These are phyloP conservation scores for Mycoemilia scoparia DNA, from an alignment of 192 early-diverging fungal genomes.

Conservation along the genomic window DNA sequence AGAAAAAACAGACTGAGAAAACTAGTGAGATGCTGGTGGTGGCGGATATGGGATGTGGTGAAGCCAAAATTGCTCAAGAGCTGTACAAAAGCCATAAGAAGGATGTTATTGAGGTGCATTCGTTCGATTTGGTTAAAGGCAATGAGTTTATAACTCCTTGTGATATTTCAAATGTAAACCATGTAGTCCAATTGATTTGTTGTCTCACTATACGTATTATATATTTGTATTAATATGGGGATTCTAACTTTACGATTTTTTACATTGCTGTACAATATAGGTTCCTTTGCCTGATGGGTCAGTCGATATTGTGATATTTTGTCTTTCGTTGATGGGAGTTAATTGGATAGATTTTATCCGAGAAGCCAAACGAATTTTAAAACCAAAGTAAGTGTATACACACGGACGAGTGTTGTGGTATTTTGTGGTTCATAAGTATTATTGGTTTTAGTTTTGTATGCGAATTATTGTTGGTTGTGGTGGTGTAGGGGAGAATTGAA, in stretches of 20 bases:
- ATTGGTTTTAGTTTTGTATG: neutral
- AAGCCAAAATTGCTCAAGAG: slow-evolving; percentile 64
- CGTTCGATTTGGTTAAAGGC: slow-evolving; percentile 75
- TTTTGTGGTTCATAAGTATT: neutral
- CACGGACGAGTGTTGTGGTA: neutral
- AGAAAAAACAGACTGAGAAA: no score
- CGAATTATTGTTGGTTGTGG: no score
- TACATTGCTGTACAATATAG: slow-evolving; percentile 3
- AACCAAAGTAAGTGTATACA: slow-evolving; percentile 29
- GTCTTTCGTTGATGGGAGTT: slow-evolving; percentile 89
- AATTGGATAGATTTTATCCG: slow-evolving; percentile 81
- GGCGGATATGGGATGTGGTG: slow-evolving; percentile 93
- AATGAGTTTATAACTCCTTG: slow-evolving; percentile 70
- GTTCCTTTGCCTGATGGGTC: slow-evolving; percentile 45
- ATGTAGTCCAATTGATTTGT: slow-evolving; percentile 5
- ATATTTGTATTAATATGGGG: no score
- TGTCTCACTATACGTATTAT: neutral
- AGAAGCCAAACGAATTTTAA: slow-evolving; percentile 75
- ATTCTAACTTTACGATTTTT: no score
- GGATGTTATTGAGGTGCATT: no score
- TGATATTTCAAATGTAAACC: slow-evolving; percentile 83
- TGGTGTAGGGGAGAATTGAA: slow-evolving; percentile 63
- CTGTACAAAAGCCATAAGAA: slow-evolving; percentile 39
- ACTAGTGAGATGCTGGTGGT: slow-evolving; percentile 23
- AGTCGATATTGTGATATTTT: slow-evolving; percentile 80